A percentile compares a stretch with the other conserved stretches of the same genome.
Conservation (phyloP, 768 basidiomycete species). For the Lactarius hatsudake region DNA sequence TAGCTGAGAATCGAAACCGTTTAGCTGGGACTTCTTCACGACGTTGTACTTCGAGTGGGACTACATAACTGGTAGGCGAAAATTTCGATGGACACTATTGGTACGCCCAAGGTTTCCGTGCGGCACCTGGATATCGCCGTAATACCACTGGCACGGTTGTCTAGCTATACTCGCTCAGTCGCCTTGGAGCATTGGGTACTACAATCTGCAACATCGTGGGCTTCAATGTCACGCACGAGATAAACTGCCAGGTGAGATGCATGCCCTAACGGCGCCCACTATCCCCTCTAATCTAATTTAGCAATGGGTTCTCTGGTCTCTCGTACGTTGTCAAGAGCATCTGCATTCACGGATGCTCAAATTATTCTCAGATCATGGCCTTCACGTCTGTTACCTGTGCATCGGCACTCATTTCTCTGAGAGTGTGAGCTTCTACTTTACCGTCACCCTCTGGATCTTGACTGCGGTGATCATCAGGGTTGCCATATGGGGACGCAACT, state of each 20-base stretch:
- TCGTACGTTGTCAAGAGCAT: constrained; percentile 7
- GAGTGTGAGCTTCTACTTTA: constrained; percentile 7
- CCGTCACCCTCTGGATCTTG: background rate
- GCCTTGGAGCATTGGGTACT: constrained; percentile 1
- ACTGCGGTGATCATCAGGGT: background rate
- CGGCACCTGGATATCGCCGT: background rate
- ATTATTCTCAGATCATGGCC: background rate
- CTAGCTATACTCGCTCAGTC: constrained; percentile 14
- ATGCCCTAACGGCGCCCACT: background rate
- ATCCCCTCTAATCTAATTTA: background rate
- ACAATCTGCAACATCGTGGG: constrained; percentile 7
- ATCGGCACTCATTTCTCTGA: constrained; percentile 11
- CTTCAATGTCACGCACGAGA: background rate
- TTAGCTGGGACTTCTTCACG: constrained; percentile 18
- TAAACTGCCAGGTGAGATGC: constrained; percentile 18
- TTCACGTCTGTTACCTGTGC: constrained; percentile 5
- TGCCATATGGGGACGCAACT: constrained; percentile 9
- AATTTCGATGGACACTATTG: constrained; percentile 13
- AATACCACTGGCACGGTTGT: background rate
- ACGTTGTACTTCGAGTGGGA: constrained; percentile 16
- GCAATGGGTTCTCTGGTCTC: background rate
- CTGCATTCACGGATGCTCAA: background rate
- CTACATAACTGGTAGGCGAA: background rate
- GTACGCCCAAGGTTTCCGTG: background rate
- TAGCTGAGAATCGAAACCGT: background rate